Base-by-base conservation (phyloP, 2,329 filamentous ascomycete species). In the Paraphaeosphaeria minitans region DNA sequence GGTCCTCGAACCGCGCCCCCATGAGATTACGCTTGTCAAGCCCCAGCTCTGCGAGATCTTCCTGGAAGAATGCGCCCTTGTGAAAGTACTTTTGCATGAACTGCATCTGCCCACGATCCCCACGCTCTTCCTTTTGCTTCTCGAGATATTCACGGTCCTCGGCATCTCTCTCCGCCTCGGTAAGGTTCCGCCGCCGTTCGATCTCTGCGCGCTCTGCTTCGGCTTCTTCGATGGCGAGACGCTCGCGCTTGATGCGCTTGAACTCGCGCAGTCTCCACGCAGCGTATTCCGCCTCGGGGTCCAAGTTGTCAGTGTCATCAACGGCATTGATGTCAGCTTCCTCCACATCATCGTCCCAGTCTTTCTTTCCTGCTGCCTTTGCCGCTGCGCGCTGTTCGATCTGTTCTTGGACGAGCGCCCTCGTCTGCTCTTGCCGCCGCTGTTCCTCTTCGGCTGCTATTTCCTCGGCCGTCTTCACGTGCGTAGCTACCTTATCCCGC, bases 1-100 rank as follows among this genome's bases (percentile, higher is more conserved):
- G 87, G 61, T 97, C 92, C 74, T 98, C 94, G 67, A 95, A 96
- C 52, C 86, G 82, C 2, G 89, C 86, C 14, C 93, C 93, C 87
- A 96, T 96, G 64, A 97, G 83, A 72, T 97, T 91, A 48, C 95
- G 84, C 72, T 89, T 85, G 63, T 91, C 88, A 47, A 97, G 81
- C 0, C 92, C 91, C 62, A 91, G 87, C 16, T 87, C 87, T 66
- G 88, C 87, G 53, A 88, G 84, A 68, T 96, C 91, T 53, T 93
- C 92, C 66, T 90, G 90, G 81, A 92, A 98, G 81, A 98, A 99
- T 16, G 95, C 95, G 50, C 95, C 95, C 79, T 93, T 94, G 83
- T 99, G 95, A 78, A 92, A 93, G 80, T 98, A 99, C 74, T 93
- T 93, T 73, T 97, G 93, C 90, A 98, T 92, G 76, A 88, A 97